phyloP scores from a whole-genome alignment of 2,329 filamentous ascomycete species.

The Ophiostoma fasciatum region DNA sequence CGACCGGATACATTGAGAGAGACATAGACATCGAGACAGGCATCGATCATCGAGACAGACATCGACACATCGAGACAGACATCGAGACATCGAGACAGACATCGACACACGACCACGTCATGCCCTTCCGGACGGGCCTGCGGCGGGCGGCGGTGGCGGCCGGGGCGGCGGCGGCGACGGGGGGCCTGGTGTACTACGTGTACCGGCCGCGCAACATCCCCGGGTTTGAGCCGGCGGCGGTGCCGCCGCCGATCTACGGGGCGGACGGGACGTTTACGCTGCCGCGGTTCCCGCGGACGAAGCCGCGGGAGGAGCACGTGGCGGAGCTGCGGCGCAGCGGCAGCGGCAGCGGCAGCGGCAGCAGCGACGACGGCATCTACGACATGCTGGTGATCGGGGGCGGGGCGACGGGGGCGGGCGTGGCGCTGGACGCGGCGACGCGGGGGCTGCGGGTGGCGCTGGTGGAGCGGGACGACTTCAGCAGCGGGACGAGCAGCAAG shows the following conservation, averaged over 20 bases:
- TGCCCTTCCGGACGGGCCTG: too few relatives aligned
- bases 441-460: conserved; percentile 65
- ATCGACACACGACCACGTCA: too few relatives aligned
- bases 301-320: conserved; percentile 49
- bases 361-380: conserved; percentile 49
- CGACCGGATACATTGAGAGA: too few relatives aligned
- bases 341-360: conserved; percentile 24
- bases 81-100: too few relatives aligned
- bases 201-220: conserved; percentile 61
- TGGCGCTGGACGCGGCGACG: conserved; percentile 67
- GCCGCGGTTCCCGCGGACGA: conserved; percentile 49
- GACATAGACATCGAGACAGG: too few relatives aligned
- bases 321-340: conserved; percentile 35
- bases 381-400: conserved; percentile 67
- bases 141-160: conserved; percentile 30
- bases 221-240: conserved; percentile 50
- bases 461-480: conserved; percentile 72
- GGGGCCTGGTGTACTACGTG: conserved; percentile 31
- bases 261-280: conserved; percentile 53
- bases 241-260: conserved; percentile 55
- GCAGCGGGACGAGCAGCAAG: conserved; percentile 69
- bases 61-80: too few relatives aligned
- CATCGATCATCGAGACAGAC: too few relatives aligned
- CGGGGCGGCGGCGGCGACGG: conserved; percentile 26
- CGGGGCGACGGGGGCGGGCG: conserved; percentile 65